A percentile compares a stretch with the other conserved stretches of the same genome.
Evolutionary conservation across 2,329 filamentous ascomycete species (phyloP).

Genomic region (Phialophora macrospora): DNA sequence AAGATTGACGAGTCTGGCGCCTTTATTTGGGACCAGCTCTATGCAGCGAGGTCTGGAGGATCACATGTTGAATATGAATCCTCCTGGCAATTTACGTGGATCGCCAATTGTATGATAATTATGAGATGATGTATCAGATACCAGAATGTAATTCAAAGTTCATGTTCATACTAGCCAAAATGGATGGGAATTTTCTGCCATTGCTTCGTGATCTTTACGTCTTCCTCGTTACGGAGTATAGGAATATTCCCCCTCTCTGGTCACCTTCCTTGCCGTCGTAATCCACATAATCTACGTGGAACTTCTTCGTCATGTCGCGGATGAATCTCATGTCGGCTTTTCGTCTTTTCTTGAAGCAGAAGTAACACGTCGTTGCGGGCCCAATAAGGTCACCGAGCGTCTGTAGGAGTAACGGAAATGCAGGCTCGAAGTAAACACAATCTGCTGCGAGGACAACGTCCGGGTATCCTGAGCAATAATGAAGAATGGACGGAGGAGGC

Average conservation of each 20-base stretch:
- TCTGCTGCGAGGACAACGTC: conserved; percentile 91
- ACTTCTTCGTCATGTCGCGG: conserved; percentile 70
- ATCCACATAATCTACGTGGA: conserved; percentile 65
- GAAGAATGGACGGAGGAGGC: conserved; percentile 38
- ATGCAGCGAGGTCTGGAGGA: background rate
- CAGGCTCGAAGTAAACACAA: conserved; percentile 96
- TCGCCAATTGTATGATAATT: conserved; percentile 19
- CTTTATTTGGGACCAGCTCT: conserved; percentile 17
- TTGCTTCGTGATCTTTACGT: background rate
- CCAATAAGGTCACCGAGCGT: conserved; percentile 77
- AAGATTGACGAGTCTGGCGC: conserved; percentile 20
- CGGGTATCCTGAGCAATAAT: conserved; percentile 53
- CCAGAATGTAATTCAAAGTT: conserved; percentile 14
- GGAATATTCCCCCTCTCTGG: conserved; percentile 63
- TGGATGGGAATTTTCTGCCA: background rate
- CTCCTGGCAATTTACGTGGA: background rate
- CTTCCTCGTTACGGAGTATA: conserved; percentile 51
- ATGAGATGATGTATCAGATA: conserved; percentile 24
- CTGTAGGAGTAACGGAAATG: conserved; percentile 82
- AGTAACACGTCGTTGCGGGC: conserved; percentile 70
- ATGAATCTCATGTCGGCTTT: conserved; percentile 78
- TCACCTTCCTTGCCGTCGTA: conserved; percentile 61
- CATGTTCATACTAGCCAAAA: background rate
- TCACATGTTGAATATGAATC: background rate
- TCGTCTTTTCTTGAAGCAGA: conserved; percentile 94